Percentiles rank a stretch among this genome's conserved stretches.
Evolutionary conservation across 2,329 filamentous ascomycete species (phyloP).

Genomic region (Coniochaeta sp.): DNA sequence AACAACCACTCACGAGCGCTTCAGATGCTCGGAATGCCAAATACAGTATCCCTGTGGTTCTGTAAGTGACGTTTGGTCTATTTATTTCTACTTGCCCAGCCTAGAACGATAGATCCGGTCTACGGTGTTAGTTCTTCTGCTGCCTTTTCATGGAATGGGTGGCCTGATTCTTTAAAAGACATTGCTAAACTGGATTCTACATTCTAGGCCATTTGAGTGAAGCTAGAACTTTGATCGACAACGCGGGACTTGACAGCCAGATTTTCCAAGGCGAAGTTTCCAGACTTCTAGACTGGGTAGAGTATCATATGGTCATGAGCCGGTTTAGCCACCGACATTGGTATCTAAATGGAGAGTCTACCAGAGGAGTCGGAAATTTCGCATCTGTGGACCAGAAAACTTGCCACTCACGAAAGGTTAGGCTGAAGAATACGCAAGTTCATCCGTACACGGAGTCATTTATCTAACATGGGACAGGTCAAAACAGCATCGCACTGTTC

Average conservation of each 20-base stretch:
- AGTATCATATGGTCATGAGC: conserved; percentile 15
- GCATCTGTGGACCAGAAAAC: conserved; percentile 10
- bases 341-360: conserved; percentile 10
- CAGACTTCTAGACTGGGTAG: conserved; percentile 13
- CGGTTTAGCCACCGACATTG: conserved; percentile 14
- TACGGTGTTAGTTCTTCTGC: conserved; percentile 6
- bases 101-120: conserved; percentile 9
- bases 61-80: conserved; percentile 13
- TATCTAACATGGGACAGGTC: conserved; percentile 13
- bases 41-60: conserved; percentile 11
- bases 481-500: conserved; percentile 10
- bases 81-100: conserved; percentile 10
- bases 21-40: conserved; percentile 13
- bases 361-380: conserved; percentile 6
- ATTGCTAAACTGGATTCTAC: conserved; percentile 10
- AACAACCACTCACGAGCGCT: conserved; percentile 11
- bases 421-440: conserved; percentile 10
- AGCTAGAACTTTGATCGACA: conserved; percentile 13
- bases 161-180: conserved; percentile 10
- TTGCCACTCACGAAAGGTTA: conserved; percentile 12
- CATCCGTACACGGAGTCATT: conserved; percentile 7
- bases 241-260: conserved; percentile 9
- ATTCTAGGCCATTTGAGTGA: conserved; percentile 15
- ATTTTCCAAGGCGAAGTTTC: conserved; percentile 12
- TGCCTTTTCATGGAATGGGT: conserved; percentile 6